Conservation (phyloP, 352 stramenopile genomes). For the Phytophthora pini region DNA sequence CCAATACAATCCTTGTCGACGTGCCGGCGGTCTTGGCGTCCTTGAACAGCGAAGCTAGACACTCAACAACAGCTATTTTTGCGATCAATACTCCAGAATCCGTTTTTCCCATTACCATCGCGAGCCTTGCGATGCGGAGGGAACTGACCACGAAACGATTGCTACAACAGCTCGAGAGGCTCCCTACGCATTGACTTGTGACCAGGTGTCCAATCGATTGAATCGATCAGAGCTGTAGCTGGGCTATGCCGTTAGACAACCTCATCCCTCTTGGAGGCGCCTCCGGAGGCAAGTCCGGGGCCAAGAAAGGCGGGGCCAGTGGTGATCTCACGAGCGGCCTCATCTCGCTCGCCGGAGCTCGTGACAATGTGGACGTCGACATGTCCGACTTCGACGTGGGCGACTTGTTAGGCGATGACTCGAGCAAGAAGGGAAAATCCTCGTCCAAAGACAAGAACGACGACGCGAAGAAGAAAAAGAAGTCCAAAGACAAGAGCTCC, state of each 20-base stretch:
- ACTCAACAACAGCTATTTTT: no score
- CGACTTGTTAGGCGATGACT: slow-evolving; percentile 57
- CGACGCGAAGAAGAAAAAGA: slow-evolving; percentile 39
- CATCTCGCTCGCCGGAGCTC: slow-evolving; percentile 52
- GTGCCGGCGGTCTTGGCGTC: neutral
- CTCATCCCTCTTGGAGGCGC: slow-evolving; percentile 58
- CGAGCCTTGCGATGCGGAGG: no score
- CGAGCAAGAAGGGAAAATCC: slow-evolving; percentile 29
- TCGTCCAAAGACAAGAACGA: slow-evolving; percentile 39
- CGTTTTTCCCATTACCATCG: no score
- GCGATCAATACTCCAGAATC: no score
- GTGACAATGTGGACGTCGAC: slow-evolving; percentile 50
- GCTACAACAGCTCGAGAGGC: no score
- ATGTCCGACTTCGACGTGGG: slow-evolving; percentile 66
- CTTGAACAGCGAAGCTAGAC: no score
- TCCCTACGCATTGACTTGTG: no score
- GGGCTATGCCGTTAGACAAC: slow-evolving; percentile 48
- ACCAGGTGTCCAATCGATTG: no score
- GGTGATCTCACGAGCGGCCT: slow-evolving; percentile 65
- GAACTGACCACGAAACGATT: no score
- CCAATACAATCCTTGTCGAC: neutral
- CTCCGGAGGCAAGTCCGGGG: slow-evolving; percentile 13
- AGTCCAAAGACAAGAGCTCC: slow-evolving; percentile 36
- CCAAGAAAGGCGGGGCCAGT: slow-evolving; percentile 21
- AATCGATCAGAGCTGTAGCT: no score